Evolutionary conservation across 768 basidiomycete genomes (phyloP), one percentile per base, ranked within the genome.

Genomic region (Russula dissimulans): DNA sequence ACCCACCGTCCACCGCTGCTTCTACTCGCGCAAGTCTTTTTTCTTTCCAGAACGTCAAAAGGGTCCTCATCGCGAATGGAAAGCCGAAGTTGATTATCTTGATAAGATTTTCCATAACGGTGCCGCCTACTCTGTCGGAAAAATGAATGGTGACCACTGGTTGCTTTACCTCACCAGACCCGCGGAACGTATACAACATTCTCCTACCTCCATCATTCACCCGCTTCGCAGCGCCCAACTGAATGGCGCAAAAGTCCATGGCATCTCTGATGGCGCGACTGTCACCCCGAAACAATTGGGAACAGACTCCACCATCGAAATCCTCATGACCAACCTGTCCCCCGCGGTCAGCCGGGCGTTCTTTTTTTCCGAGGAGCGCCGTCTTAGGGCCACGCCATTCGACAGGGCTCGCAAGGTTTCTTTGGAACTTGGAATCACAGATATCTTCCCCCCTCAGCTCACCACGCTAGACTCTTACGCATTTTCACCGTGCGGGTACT

Each of bases 71-170:
- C 79, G 84, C 58, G 90, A 93, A 68, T 99, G 97, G 97, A 83
- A 83, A 60, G 81, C 89, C 58, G 97, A 99, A 75, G 89, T 98
- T 68, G 82, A 85, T 59, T 98, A 85, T 70, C 79, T 99, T 53
- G 95, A 99, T 70, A 82, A 82, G 62, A 85, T 95, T 63, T 98
- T 99, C 72, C 79, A 80, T 67, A 81, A 83, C 71, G 94, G 94
- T 50, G 83, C 92, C 7, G 97, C 95, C 3, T 99, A 99, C 76
- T 95, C 91, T 34, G 86, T 98, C 63, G 97, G 97, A 60, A 95
- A 94, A 69, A 89, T 95, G 72, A 99, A 99, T 72, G 91, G 95
- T 50, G 94, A 97, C 73, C 97, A 99, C 75, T 99, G 97, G 97
- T 75, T 98, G 49, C 84, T 98, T 43, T 99, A 98, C 75, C 79